phyloP scores from a whole-genome alignment of 495 filamentous ascomycete genomes.

The Aspergillus taichungensis region DNA sequence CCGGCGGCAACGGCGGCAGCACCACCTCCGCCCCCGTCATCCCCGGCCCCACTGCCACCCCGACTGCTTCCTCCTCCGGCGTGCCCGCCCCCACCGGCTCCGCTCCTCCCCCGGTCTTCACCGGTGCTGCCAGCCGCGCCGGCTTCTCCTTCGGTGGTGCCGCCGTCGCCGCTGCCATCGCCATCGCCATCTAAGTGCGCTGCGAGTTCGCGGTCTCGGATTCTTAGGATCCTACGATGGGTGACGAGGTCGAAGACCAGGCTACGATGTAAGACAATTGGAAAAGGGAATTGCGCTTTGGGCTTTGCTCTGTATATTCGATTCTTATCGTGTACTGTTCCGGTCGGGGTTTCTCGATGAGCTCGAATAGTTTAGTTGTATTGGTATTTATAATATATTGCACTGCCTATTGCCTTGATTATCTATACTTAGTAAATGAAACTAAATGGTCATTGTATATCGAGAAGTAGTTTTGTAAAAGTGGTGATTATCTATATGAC shows the following conservation, averaged over 20 bases:
- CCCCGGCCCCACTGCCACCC: conserved; percentile 1
- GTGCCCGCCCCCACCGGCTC: conserved; percentile 8
- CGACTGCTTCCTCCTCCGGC: conserved; percentile 4
- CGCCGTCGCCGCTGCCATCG: conserved; percentile 20
- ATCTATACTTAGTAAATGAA: no score
- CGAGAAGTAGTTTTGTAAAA: no score
- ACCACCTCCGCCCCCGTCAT: conserved; percentile 9
- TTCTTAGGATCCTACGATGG: no score
- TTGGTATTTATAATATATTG: no score
- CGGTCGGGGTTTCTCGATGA: no score
- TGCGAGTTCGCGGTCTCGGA: no score
- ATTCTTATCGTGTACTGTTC: background rate
- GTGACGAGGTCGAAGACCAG: background rate
- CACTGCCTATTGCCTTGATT: no score
- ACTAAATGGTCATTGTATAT: no score
- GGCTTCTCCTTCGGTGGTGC: conserved; percentile 19
- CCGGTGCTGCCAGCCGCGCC: conserved; percentile 24
- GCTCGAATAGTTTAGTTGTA: no score
- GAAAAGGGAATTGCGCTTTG: background rate
- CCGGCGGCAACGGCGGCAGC: conserved; percentile 5
- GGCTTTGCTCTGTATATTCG: conserved; percentile 5
- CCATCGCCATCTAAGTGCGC: conserved; percentile 19
- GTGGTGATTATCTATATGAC: background rate
- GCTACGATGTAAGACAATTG: background rate
- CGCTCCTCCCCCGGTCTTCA: conserved; percentile 16